Conservation (phyloP, 139 green algal genomes). For the Yamagishiella unicocca region DNA sequence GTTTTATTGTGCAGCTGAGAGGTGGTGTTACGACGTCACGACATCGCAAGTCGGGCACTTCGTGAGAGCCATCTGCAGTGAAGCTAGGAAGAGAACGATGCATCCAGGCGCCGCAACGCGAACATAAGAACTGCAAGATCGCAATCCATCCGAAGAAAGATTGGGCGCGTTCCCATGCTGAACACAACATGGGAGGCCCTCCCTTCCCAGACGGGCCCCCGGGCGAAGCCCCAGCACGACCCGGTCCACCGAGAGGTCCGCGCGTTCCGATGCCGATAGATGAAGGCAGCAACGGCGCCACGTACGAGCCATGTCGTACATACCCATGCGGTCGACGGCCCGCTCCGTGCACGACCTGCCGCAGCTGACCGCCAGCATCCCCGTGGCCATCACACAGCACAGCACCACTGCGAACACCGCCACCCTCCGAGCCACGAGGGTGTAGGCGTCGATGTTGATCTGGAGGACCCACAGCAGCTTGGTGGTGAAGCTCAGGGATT, state of each 20-base stretch:
- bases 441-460: background rate
- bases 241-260: background rate
- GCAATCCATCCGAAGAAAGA: background rate
- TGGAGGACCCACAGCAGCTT: background rate
- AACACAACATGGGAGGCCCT: background rate
- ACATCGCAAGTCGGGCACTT: no score
- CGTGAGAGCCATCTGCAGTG: background rate
- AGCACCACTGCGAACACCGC: background rate
- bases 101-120: background rate
- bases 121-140: background rate
- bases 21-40: no score
- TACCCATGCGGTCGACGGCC: background rate
- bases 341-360: constrained; percentile 7
- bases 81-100: background rate
- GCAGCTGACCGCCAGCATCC: background rate
- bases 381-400: background rate
- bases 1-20: background rate
- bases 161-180: background rate
- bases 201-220: background rate
- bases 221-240: background rate
- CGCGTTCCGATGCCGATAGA: background rate
- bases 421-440: background rate
- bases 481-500: background rate
- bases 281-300: no score
- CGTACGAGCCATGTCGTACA: background rate